Conservation (phyloP, 495 filamentous ascomycete species). For the Penicillium fimorum region DNA sequence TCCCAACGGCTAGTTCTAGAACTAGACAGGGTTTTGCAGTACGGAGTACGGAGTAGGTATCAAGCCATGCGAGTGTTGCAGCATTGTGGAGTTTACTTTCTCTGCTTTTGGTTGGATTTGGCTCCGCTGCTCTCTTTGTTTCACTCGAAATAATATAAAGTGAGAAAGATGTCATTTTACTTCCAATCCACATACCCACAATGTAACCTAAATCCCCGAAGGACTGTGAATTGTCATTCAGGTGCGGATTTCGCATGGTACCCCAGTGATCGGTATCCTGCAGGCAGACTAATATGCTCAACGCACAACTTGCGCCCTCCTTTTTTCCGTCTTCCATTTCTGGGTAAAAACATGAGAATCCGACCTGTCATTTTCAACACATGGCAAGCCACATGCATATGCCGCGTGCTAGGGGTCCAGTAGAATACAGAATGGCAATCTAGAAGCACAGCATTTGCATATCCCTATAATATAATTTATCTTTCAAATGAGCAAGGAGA, state of each 20-base stretch:
- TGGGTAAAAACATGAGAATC: conserved; percentile 15
- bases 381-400: conserved; percentile 22
- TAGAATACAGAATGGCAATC: conserved; percentile 2
- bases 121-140: neutral
- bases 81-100: conserved; percentile 2
- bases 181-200: neutral
- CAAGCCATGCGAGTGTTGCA: conserved; percentile 8
- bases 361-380: conserved; percentile 29
- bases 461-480: neutral
- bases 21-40: neutral
- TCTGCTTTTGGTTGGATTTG: neutral
- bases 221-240: neutral
- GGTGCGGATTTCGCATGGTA: conserved; percentile 18
- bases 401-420: conserved; percentile 15
- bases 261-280: conserved; percentile 17
- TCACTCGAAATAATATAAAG: neutral
- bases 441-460: neutral
- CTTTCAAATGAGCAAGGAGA: neutral
- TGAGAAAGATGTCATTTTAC: neutral
- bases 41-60: too few species aligned
- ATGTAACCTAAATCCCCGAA: neutral
- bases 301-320: conserved; percentile 3
- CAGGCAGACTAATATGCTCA: conserved; percentile 22
- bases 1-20: conserved; percentile 7
- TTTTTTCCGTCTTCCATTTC: conserved; percentile 3